Conservation (phyloP, 305 asterid species). For the Fraxinus sp. region DNA sequence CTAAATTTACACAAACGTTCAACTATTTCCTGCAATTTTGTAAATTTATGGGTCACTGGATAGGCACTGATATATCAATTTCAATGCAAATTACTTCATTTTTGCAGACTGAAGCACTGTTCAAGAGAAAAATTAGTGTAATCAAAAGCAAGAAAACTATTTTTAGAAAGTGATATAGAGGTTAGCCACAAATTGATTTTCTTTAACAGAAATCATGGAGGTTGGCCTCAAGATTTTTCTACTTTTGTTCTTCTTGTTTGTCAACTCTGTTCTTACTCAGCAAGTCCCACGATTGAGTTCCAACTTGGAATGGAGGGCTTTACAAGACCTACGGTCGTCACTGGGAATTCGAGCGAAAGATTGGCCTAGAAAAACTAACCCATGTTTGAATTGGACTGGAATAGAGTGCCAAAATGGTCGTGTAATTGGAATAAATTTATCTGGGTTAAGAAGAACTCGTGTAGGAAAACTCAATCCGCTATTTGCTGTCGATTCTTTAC, state of each 20-base stretch:
- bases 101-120: slow-evolving; percentile 15
- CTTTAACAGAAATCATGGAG: slow-evolving; percentile 24
- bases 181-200: not conserved
- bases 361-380: slow-evolving; percentile 41
- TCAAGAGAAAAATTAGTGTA: slow-evolving; percentile 2
- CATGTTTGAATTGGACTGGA: slow-evolving; percentile 55
- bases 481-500: slow-evolving; percentile 40
- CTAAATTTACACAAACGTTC: slow-evolving; percentile 14
- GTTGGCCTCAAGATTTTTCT: slow-evolving; percentile 19
- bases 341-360: slow-evolving; percentile 45
- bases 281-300: slow-evolving; percentile 30
- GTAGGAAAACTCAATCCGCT: slow-evolving; percentile 30
- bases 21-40: not conserved
- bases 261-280: slow-evolving; percentile 33
- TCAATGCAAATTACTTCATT: slow-evolving; percentile 1
- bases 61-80: not conserved
- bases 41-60: not conserved
- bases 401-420: slow-evolving; percentile 38
- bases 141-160: not conserved
- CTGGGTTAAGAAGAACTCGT: slow-evolving; percentile 35
- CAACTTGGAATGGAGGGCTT: slow-evolving; percentile 42
- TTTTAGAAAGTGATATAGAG: not conserved
- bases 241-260: slow-evolving; percentile 18
- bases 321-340: slow-evolving; percentile 52
- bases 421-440: slow-evolving; percentile 34